Evolutionary conservation across 768 basidiomycete species (phyloP).

Genomic region (Coprinopsis marcescibilis): DNA sequence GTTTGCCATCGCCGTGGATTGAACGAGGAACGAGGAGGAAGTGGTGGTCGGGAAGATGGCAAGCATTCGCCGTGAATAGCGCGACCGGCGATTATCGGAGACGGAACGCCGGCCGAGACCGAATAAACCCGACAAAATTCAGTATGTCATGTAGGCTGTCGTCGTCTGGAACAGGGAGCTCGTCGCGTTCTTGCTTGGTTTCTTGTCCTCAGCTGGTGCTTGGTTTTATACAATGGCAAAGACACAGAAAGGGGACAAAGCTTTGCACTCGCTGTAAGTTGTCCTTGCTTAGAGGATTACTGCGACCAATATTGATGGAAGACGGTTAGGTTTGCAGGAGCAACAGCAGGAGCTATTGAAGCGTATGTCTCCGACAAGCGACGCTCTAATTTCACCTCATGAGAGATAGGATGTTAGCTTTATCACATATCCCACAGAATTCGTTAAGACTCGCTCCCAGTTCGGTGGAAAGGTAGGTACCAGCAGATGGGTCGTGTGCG

Average conservation of each 20-base stretch:
- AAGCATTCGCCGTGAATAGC: too few relatives aligned
- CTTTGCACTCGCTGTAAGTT: slow-evolving; percentile 67
- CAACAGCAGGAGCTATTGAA: slow-evolving; percentile 89
- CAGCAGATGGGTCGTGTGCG: neutral
- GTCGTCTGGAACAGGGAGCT: too few relatives aligned
- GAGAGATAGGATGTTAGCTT: slow-evolving; percentile 48
- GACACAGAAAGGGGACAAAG: slow-evolving; percentile 67
- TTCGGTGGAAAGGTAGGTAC: slow-evolving; percentile 69
- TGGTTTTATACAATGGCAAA: neutral
- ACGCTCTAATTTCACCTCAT: slow-evolving; percentile 22
- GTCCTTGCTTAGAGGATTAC: neutral
- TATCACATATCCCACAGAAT: slow-evolving; percentile 87
- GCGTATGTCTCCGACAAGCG: slow-evolving; percentile 48
- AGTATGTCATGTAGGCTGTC: neutral
- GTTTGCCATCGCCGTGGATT: slow-evolving; percentile 22
- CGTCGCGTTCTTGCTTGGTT: neutral
- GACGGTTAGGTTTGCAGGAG: slow-evolving; percentile 68
- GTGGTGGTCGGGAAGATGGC: neutral
- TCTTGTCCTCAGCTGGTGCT: neutral
- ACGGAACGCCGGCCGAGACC: neutral
- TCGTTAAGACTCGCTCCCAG: slow-evolving; percentile 90
- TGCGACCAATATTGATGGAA: neutral
- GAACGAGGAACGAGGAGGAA: neutral
- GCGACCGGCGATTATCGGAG: too few relatives aligned
- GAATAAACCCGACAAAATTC: neutral